A percentile compares a stretch with the other conserved stretches of the same genome.
These are phyloP conservation scores for Globisporangium nagaii DNA, from an alignment of 352 stramenopile genomes.

Conservation along the genomic window DNA sequence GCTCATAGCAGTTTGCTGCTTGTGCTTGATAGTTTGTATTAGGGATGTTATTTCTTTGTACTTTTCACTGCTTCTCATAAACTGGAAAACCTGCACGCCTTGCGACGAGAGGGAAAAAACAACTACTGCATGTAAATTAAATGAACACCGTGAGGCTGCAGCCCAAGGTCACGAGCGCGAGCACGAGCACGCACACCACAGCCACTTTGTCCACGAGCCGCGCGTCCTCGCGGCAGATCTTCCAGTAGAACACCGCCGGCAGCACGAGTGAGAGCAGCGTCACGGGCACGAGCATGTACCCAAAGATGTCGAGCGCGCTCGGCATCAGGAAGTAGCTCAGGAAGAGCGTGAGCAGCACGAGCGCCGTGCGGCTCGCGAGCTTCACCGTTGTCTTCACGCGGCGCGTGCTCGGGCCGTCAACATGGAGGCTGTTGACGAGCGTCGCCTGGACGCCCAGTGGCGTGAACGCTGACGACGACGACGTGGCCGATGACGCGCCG, in stretches of 20 bases:
- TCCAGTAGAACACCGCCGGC: slow-evolving; percentile 67
- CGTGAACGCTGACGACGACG: neutral
- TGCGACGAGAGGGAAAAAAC: no score
- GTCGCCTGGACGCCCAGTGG: slow-evolving; percentile 11
- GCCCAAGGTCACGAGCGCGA: slow-evolving; percentile 42
- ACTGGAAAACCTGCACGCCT: no score
- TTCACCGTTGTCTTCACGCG: slow-evolving; percentile 29
- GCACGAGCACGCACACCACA: slow-evolving; percentile 30
- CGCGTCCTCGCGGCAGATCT: slow-evolving; percentile 59
- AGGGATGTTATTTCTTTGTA: neutral
- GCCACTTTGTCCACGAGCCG: slow-evolving; percentile 32
- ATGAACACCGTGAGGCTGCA: slow-evolving; percentile 52
- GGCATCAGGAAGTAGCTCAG: slow-evolving; percentile 49
- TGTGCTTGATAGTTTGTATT: neutral
- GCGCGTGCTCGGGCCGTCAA: slow-evolving; percentile 5
- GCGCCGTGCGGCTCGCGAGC: slow-evolving; percentile 38
- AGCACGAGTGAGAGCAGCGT: slow-evolving; percentile 56
- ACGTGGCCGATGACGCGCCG: neutral
- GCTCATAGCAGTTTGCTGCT: no score
- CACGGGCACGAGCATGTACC: slow-evolving; percentile 55
- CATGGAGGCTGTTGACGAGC: slow-evolving; percentile 10
- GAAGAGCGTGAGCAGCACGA: slow-evolving; percentile 44
- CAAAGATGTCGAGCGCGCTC: slow-evolving; percentile 56
- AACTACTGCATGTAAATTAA: slow-evolving; percentile 9
- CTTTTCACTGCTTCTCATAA: neutral